Evolutionary conservation across 2,329 filamentous ascomycete genomes (phyloP).

Genomic region (Gaeumannomyces sp.): DNA sequence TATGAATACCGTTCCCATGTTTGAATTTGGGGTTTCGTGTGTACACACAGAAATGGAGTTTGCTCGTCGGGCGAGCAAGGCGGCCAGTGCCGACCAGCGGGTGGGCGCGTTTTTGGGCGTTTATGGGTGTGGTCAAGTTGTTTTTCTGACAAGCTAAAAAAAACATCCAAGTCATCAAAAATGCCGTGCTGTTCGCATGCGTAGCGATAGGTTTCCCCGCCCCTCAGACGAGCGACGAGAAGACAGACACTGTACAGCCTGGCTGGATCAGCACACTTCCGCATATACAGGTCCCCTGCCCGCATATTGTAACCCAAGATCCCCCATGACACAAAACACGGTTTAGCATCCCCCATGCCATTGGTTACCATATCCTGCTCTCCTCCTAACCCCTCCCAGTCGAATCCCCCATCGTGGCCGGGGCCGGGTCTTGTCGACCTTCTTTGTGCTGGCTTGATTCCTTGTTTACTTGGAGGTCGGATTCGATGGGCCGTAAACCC

Average conservation of each 20-base stretch:
- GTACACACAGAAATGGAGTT: background rate
- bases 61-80: no score
- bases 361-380: background rate
- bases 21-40: background rate
- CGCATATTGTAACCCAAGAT: background rate
- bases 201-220: background rate
- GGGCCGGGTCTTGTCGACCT: background rate
- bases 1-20: background rate
- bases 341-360: background rate
- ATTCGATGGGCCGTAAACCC: constrained; percentile 5
- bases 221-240: background rate
- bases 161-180: background rate
- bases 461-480: background rate
- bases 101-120: background rate
- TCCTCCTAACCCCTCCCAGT: background rate
- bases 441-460: background rate
- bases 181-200: background rate
- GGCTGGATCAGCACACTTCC: background rate
- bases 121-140: background rate
- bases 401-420: background rate
- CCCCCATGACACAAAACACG: background rate
- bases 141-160: background rate
- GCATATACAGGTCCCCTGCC: background rate
- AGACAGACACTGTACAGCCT: background rate
- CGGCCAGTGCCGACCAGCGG: no score